Evolutionary conservation across 2,329 filamentous ascomycete species (phyloP).

Genomic region (Neofusicoccum ribis): DNA sequence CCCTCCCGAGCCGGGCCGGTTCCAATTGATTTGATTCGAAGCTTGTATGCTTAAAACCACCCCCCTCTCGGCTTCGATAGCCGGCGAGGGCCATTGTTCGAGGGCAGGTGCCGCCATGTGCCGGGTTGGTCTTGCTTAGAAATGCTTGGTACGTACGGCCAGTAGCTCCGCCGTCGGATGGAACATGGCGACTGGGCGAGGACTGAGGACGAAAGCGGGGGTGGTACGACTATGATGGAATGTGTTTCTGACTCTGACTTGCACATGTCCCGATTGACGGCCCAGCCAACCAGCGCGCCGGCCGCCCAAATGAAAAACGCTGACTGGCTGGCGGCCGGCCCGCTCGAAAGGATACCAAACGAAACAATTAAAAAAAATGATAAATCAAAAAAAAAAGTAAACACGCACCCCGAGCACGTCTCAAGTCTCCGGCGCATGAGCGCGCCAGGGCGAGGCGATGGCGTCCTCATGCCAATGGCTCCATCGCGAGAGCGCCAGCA

Average conservation of each 20-base stretch:
- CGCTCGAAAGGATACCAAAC: neutral
- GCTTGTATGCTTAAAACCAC: conserved; percentile 6
- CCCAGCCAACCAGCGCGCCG: neutral
- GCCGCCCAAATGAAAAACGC: neutral
- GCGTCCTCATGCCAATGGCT: neutral
- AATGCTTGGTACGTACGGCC: neutral
- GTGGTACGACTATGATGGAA: conserved; percentile 9
- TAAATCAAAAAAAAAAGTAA: neutral
- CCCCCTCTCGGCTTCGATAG: neutral
- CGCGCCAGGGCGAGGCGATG: neutral
- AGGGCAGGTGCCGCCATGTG: neutral
- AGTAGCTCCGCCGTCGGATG: no score
- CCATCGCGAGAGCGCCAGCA: neutral
- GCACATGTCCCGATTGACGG: neutral
- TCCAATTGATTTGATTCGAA: neutral
- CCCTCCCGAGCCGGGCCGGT: neutral
- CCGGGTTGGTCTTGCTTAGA: neutral
- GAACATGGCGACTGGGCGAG: neutral
- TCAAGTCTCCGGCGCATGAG: neutral
- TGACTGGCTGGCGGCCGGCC: neutral
- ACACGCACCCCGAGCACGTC: neutral
- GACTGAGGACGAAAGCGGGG: neutral
- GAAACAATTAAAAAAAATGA: neutral
- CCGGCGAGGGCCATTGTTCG: neutral
- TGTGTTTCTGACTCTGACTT: conserved; percentile 7